Conservation (phyloP, 1,284 basidiomycete genomes). For the Megacollybia platyphylla region DNA sequence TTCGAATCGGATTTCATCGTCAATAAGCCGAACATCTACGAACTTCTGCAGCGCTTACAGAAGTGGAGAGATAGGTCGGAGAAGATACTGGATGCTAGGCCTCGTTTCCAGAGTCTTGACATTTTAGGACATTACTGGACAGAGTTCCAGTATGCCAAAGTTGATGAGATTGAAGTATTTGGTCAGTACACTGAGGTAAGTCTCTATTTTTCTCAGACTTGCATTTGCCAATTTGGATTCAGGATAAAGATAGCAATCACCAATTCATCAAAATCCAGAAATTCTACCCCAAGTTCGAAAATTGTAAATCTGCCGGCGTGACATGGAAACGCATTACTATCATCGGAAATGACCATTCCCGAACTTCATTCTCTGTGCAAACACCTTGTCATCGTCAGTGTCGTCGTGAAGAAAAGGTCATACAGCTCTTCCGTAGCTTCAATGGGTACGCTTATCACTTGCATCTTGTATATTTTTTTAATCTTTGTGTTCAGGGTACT, state of each 20-base stretch:
- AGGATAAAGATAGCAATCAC: constrained; percentile 93
- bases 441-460: constrained; percentile 56
- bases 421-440: constrained; percentile 87
- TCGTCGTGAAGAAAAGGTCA: constrained; percentile 87
- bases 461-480: constrained; percentile 5
- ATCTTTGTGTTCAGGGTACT: constrained; percentile 45
- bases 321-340: constrained; percentile 89
- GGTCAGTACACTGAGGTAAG: constrained; percentile 93
- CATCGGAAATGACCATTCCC: constrained; percentile 86
- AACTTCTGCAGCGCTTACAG: constrained; percentile 86
- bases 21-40: constrained; percentile 71
- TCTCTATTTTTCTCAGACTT: neutral
- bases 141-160: constrained; percentile 97
- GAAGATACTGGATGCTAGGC: constrained; percentile 69
- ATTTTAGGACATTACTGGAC: constrained; percentile 88
- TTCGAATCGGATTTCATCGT: constrained; percentile 90
- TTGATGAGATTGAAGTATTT: constrained; percentile 97
- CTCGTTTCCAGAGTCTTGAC: constrained; percentile 82
- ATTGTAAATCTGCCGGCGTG: constrained; percentile 74
- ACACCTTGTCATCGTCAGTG: constrained; percentile 80
- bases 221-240: neutral
- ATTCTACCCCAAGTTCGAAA: constrained; percentile 87
- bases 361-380: constrained; percentile 86
- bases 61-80: constrained; percentile 94
- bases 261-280: constrained; percentile 88